phyloP scores from a whole-genome alignment of 2,329 filamentous ascomycete genomes.

The Diaporthe aspalathi region DNA sequence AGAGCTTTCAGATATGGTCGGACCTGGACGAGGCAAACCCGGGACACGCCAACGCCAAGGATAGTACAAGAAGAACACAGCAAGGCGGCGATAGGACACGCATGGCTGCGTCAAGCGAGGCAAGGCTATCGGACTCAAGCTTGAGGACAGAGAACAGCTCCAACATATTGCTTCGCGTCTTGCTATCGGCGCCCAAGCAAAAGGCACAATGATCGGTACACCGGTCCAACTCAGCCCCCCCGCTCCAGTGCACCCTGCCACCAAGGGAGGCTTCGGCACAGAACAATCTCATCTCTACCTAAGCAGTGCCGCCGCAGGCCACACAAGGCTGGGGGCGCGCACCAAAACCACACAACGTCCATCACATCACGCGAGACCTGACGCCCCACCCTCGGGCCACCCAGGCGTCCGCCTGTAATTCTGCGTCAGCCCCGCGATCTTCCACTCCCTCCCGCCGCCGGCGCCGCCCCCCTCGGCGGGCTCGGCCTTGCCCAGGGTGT shows the following conservation, averaged over 20 bases:
- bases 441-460: conserved; percentile 26
- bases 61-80: neutral
- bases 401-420: conserved; percentile 36
- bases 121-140: neutral
- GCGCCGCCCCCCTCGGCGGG: neutral
- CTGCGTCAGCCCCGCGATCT: conserved; percentile 36
- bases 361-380: neutral
- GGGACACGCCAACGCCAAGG: neutral
- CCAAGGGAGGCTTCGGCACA: neutral
- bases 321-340: neutral
- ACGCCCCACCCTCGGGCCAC: conserved; percentile 25
- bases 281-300: neutral
- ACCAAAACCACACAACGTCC: neutral
- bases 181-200: neutral
- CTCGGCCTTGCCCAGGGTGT: conserved; percentile 33
- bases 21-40: conserved; percentile 23
- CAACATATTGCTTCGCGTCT: conserved; percentile 10
- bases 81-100: neutral
- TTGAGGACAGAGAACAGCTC: neutral
- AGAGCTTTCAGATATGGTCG: conserved; percentile 21
- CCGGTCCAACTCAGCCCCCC: neutral
- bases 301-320: neutral
- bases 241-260: neutral
- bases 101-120: neutral
- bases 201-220: neutral